Base-by-base conservation (phyloP, 345 rosid species). In the Rubroshorea leprosula region DNA sequence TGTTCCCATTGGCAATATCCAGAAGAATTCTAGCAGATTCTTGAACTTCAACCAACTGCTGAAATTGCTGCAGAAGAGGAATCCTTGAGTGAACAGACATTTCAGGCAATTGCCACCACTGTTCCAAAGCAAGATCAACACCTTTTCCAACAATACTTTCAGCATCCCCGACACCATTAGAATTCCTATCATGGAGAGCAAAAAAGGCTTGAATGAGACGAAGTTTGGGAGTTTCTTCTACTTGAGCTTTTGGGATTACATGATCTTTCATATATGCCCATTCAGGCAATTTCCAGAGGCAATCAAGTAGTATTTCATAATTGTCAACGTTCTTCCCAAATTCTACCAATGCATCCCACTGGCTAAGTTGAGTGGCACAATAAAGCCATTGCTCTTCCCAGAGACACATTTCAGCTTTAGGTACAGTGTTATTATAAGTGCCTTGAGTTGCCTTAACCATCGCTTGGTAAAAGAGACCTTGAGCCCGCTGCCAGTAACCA, bases 31-130 rank as follows among this genome's bases (percentile, higher is more conserved):
- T 78, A 49, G 91, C 78, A 64, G 99, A 93, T 82, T 93, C 99
- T 69, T 93, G 96, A 70, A 89, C 96, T 76, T 93, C 99, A 68
- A 89, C 96, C 52, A 93, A 68, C 77, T 93, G 97, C 70, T 93
- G 99, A 74, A 93, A 93, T 74, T 93, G 96, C 83, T 87, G 97
- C 72, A 93, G 69, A 60, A 93, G 83, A 56, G 97, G 96, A 81
- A 93, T 77, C 79, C 91, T 87, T 23, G 97, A 83, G 73, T 87
- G 99, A 68, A 85, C 90, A 44, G 92, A 89, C 92, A 93, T 83
- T 75, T 93, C 99, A 66, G 99, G 99, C 80, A 93, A 78, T 79
- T 87, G 99, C 96, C 99, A 93, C 97, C 99, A 93, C 61, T 87
- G 91, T 54, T 85, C 95, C 58, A 93, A 72, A 46, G 97, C 95